Evolutionary conservation across 139 green algal species (phyloP).

Genomic region (Tetradesmus obliquus): DNA sequence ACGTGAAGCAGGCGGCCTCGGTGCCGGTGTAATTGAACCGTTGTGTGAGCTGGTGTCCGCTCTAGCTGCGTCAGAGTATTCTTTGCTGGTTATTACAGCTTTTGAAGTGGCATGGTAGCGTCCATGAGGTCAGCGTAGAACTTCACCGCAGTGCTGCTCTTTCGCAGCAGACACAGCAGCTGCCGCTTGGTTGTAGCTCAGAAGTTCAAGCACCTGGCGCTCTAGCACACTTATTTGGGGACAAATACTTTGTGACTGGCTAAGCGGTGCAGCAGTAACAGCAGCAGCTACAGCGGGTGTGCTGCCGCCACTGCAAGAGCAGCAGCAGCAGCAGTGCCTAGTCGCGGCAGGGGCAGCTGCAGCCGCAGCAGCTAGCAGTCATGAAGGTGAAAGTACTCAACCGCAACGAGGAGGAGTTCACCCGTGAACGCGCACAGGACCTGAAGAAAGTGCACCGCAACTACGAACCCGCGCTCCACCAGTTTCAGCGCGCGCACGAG

Average conservation of each 20-base stretch:
- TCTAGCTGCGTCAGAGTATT: not conserved
- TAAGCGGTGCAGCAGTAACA: not conserved
- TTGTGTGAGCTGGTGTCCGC: too few relatives aligned
- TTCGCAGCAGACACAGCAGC: not conserved
- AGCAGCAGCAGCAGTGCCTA: not conserved
- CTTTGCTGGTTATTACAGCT: not conserved
- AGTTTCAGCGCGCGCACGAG: constrained; percentile 94
- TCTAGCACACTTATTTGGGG: not conserved
- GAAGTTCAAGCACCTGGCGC: not conserved
- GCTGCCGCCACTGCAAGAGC: not conserved
- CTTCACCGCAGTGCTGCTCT: not conserved
- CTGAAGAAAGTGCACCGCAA: constrained; percentile 92
- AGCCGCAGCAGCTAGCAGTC: not conserved
- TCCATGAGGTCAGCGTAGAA: not conserved
- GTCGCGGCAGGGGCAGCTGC: not conserved
- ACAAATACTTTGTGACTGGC: not conserved
- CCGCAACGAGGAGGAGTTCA: constrained; percentile 85
- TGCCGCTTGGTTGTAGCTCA: not conserved
- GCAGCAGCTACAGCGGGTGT: not conserved
- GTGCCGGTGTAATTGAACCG: too few relatives aligned
- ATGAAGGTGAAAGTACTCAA: constrained; percentile 98
- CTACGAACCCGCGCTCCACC: constrained; percentile 91
- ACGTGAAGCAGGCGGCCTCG: too few relatives aligned
- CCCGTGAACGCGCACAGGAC: constrained; percentile 84
- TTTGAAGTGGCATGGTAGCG: not conserved